Evolutionary conservation across 2,329 filamentous ascomycete genomes (phyloP).

Genomic region (Diaporthe vexans): DNA sequence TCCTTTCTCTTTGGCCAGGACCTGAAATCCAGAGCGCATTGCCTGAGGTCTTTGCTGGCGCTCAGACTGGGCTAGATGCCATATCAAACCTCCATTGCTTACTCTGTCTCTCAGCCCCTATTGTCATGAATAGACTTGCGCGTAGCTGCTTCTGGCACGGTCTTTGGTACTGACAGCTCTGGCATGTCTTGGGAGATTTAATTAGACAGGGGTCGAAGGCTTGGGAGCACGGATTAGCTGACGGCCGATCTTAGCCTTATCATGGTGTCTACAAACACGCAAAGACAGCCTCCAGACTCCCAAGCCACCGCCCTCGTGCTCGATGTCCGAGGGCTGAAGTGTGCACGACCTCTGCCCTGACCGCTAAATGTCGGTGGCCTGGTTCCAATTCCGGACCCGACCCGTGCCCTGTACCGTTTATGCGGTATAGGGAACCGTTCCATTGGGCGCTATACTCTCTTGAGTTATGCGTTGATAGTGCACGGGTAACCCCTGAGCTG

Average conservation of each 20-base stretch:
- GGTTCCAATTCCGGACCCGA: not conserved
- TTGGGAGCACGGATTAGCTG: not conserved
- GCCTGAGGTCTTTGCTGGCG: not conserved
- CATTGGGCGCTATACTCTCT: constrained; percentile 12
- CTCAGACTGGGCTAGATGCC: not conserved
- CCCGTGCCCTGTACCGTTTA: not conserved
- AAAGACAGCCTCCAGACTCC: not conserved
- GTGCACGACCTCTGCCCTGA: constrained; percentile 11
- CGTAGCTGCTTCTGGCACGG: not conserved
- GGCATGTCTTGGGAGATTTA: constrained; percentile 7
- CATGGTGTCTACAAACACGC: not conserved
- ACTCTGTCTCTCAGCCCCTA: not conserved
- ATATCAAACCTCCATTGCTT: not conserved
- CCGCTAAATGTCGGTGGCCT: not conserved
- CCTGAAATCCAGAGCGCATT: not conserved
- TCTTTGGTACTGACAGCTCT: constrained; percentile 7
- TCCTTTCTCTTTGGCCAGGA: not conserved
- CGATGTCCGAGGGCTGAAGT: not conserved
- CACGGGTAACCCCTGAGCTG: constrained; percentile 26
- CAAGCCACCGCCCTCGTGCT: not conserved
- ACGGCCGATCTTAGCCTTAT: not conserved
- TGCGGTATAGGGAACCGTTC: not conserved
- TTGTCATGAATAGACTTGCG: not conserved
- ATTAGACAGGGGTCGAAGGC: constrained; percentile 23
- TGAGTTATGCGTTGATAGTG: constrained; percentile 2